Percentiles rank a stretch among this genome's conserved stretches.
phyloP scores from a whole-genome alignment of 371 early-diverging fungal species.

The Lichtheimia corymbifera region DNA sequence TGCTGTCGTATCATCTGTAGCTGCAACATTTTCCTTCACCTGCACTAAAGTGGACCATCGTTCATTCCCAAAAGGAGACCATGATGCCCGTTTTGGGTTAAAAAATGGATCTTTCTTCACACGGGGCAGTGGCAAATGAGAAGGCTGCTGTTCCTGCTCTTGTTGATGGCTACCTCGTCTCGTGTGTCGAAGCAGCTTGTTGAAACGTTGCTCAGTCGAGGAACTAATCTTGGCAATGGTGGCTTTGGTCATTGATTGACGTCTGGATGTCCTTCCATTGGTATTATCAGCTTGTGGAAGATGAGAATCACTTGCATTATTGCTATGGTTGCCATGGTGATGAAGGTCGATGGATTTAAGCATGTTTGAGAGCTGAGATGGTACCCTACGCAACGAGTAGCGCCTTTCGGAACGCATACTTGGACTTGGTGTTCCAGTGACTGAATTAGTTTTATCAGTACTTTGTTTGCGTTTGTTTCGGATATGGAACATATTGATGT shows the following conservation, averaged over 20 bases:
- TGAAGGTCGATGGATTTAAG: neutral
- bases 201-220: neutral
- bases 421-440: too few relatives aligned
- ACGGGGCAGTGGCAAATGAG: too few relatives aligned
- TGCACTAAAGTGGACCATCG: too few relatives aligned
- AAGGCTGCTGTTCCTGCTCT: neutral
- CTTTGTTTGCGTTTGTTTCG: too few relatives aligned
- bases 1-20: too few relatives aligned
- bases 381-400: neutral
- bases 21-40: too few relatives aligned
- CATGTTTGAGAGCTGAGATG: neutral
- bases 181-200: conserved; percentile 2
- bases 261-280: neutral
- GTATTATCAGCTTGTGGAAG: neutral
- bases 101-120: too few relatives aligned
- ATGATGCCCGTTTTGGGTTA: conserved; percentile 6
- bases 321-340: neutral
- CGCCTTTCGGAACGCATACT: neutral
- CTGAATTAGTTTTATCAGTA: too few relatives aligned
- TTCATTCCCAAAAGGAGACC: conserved; percentile 7
- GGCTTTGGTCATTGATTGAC: neutral
- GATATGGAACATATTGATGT: too few relatives aligned
- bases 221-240: neutral
- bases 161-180: neutral
- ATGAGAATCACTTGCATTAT: too few relatives aligned